Evolutionary conservation across 768 basidiomycete species (phyloP).

Genomic region (Rhodotorula taiwanensis): DNA sequence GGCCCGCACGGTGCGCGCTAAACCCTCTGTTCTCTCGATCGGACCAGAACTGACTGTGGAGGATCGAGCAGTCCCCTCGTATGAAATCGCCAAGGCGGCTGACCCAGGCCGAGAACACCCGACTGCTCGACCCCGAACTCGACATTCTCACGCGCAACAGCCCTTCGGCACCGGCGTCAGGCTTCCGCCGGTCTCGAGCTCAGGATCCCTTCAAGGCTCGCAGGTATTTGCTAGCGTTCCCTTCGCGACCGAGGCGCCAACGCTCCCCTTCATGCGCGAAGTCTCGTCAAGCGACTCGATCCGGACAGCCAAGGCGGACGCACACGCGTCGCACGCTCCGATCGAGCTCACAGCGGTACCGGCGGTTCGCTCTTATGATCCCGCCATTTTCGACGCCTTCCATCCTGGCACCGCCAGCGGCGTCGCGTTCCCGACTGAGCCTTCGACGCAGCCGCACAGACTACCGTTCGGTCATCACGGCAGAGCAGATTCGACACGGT

Average conservation of each 20-base stretch:
- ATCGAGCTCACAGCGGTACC: not conserved
- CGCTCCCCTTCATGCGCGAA: constrained; percentile 21
- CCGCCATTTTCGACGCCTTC: constrained; percentile 38
- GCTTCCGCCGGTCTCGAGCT: not conserved
- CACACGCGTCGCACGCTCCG: not conserved
- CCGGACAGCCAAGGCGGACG: constrained; percentile 25
- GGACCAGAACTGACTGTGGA: not conserved
- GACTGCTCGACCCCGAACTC: not conserved
- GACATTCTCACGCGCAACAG: too few species aligned
- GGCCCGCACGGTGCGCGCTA: too few species aligned
- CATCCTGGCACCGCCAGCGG: constrained; percentile 5
- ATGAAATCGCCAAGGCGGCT: not conserved
- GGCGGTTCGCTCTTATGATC: constrained; percentile 23
- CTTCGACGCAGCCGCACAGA: not conserved
- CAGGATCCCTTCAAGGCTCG: too few species aligned
- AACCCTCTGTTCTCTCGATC: not conserved
- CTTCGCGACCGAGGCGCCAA: not conserved
- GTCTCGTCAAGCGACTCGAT: constrained; percentile 33
- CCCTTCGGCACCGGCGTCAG: constrained; percentile 21
- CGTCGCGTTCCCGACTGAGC: not conserved
- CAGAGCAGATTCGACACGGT: constrained; percentile 14
- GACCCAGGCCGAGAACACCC: too few species aligned
- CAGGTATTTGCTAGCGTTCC: too few species aligned
- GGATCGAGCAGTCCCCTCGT: not conserved
- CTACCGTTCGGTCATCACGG: constrained; percentile 14